phyloP scores from a whole-genome alignment of 108 stramenopile species.

The Nitzschia palea region DNA sequence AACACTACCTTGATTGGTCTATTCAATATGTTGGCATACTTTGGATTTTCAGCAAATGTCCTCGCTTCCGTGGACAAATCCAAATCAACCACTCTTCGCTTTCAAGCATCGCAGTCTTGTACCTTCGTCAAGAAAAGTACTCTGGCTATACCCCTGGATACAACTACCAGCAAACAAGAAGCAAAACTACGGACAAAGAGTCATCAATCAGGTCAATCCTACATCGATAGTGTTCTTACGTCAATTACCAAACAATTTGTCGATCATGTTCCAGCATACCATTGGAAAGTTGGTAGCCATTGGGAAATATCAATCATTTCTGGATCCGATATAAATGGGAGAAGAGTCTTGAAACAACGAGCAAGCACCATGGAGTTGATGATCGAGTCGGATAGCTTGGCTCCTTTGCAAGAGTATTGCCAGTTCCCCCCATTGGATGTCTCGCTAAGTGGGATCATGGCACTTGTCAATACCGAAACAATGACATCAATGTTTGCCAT shows the following conservation, averaged over 20 bases:
- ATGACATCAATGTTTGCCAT: constrained; percentile 43
- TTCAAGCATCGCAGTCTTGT: constrained; percentile 42
- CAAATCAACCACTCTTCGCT: constrained; percentile 55
- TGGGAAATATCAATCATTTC: constrained; percentile 44
- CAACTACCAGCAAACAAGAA: background rate
- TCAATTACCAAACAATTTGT: constrained; percentile 29
- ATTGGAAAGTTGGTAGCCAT: constrained; percentile 41
- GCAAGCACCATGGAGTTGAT: constrained; percentile 37
- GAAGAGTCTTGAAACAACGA: constrained; percentile 33
- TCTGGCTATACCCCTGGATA: constrained; percentile 20
- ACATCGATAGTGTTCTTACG: constrained; percentile 4
- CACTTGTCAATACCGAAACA: constrained; percentile 41
- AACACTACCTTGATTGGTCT: constrained; percentile 69
- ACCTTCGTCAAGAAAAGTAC: constrained; percentile 49
- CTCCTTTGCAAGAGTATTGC: constrained; percentile 19
- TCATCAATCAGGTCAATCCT: background rate
- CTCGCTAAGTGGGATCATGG: constrained; percentile 66
- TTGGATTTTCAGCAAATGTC: constrained; percentile 54
- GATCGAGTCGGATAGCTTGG: constrained; percentile 33
- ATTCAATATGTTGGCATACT: constrained; percentile 55
- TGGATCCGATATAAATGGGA: constrained; percentile 42
- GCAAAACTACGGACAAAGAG: background rate
- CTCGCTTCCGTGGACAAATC: constrained; percentile 16
- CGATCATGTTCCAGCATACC: constrained; percentile 46
- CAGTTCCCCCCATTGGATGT: constrained; percentile 44